Evolutionary conservation across 2,329 filamentous ascomycete species (phyloP).

Genomic region (Bretziella fagacearum): DNA sequence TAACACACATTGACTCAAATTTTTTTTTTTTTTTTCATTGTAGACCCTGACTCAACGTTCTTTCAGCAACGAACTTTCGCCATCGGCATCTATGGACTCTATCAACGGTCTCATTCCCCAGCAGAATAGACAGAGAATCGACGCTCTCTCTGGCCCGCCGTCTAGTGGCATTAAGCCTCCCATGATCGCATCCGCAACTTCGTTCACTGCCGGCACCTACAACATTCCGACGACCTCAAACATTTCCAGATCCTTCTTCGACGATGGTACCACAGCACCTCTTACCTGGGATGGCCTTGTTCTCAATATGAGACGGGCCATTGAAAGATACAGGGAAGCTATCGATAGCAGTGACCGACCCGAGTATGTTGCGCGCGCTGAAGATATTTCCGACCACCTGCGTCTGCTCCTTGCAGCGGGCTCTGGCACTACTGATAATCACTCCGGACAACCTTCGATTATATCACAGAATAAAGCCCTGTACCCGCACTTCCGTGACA

Average conservation of each 20-base stretch:
- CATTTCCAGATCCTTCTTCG: conserved; percentile 72
- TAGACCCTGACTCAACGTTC: conserved; percentile 49
- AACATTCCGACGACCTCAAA: conserved; percentile 40
- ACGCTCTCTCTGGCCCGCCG: conserved; percentile 35
- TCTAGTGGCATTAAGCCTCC: conserved; percentile 24
- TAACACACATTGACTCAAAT: background rate
- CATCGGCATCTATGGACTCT: conserved; percentile 82
- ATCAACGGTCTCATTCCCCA: conserved; percentile 50
- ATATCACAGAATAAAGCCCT: conserved; percentile 95
- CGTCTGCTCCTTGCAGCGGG: conserved; percentile 85
- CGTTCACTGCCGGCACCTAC: conserved; percentile 42
- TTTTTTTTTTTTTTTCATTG: background rate
- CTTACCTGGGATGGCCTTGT: conserved; percentile 82
- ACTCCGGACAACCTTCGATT: conserved; percentile 97
- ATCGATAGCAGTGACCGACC: conserved; percentile 68
- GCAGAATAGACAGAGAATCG: conserved; percentile 37
- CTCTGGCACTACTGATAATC: conserved; percentile 94
- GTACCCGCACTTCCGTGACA: conserved; percentile 93
- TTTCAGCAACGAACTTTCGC: conserved; percentile 55
- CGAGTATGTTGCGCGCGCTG: conserved; percentile 85
- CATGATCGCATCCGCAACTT: conserved; percentile 41
- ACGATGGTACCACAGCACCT: conserved; percentile 64
- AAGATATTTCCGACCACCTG: conserved; percentile 94
- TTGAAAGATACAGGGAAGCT: conserved; percentile 81
- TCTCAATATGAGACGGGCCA: conserved; percentile 78